phyloP scores from a whole-genome alignment of 176 grass and related monocot species.

The Saccharum spontaneum region DNA sequence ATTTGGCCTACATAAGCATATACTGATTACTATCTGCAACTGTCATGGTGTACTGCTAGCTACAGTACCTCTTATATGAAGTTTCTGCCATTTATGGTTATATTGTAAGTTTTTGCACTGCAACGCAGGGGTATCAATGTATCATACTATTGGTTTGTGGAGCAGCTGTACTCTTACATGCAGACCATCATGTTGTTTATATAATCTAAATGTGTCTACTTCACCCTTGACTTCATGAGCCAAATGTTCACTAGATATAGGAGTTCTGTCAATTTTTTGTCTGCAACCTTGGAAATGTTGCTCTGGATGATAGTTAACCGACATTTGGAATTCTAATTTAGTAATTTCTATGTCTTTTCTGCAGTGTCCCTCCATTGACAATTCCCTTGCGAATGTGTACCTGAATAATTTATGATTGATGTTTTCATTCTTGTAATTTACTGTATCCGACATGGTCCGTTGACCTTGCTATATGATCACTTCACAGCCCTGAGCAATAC shows the following conservation, averaged over 20 bases:
- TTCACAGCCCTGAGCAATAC: background rate
- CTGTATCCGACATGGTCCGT: background rate
- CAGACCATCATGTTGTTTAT: background rate
- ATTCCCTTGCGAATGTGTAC: background rate
- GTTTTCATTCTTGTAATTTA: background rate
- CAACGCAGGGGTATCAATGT: background rate
- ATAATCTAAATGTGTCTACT: background rate
- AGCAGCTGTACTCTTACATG: background rate
- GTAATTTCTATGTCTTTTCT: background rate
- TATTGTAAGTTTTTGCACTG: background rate
- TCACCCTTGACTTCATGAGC: background rate
- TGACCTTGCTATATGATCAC: background rate
- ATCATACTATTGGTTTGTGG: background rate
- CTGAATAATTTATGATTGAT: background rate
- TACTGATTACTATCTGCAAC: background rate
- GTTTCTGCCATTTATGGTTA: background rate
- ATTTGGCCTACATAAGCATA: background rate
- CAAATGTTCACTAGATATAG: background rate
- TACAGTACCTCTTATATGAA: background rate
- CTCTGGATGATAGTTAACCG: background rate
- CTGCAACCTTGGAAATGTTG: background rate
- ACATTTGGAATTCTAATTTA: background rate
- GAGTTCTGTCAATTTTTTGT: background rate
- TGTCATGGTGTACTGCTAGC: background rate
- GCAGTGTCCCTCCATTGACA: background rate